A percentile compares a stretch with the other conserved stretches of the same genome.
Evolutionary conservation across 1,139 yeast species (phyloP).

Genomic region (Saccharomyces hybrid): DNA sequence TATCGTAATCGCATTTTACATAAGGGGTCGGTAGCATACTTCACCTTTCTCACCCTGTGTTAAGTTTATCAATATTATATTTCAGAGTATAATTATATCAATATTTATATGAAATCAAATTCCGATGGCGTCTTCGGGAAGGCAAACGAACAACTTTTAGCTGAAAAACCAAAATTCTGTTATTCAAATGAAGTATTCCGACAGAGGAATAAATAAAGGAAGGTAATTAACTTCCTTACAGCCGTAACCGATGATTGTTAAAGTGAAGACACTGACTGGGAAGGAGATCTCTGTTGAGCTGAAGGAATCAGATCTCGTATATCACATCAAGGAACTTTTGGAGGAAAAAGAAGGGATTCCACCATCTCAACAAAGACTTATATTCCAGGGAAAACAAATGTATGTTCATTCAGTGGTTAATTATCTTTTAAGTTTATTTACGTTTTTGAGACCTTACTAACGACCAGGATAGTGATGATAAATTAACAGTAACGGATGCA

Average conservation of each 20-base stretch:
- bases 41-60: background rate
- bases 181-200: background rate
- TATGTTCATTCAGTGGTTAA: slow-evolving; percentile 31
- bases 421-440: background rate
- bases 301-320: slow-evolving; percentile 64
- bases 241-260: slow-evolving; percentile 21
- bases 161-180: background rate
- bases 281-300: slow-evolving; percentile 74
- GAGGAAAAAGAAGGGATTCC: slow-evolving; percentile 98
- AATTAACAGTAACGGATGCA: slow-evolving; percentile 57
- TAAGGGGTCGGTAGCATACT: slow-evolving; percentile 52
- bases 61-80: background rate
- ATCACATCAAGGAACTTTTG: slow-evolving; percentile 81
- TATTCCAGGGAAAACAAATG: slow-evolving; percentile 88
- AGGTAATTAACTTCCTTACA: background rate
- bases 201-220: background rate
- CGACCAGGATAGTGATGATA: slow-evolving; percentile 48
- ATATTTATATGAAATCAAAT: background rate
- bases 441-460: slow-evolving; percentile 8
- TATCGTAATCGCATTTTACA: slow-evolving; percentile 39
- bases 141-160: background rate
- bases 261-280: slow-evolving; percentile 59
- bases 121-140: background rate
- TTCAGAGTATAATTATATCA: background rate
- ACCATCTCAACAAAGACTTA: slow-evolving; percentile 88